phyloP scores from a whole-genome alignment of 495 filamentous ascomycete genomes.

The Penicillium fimorum region DNA sequence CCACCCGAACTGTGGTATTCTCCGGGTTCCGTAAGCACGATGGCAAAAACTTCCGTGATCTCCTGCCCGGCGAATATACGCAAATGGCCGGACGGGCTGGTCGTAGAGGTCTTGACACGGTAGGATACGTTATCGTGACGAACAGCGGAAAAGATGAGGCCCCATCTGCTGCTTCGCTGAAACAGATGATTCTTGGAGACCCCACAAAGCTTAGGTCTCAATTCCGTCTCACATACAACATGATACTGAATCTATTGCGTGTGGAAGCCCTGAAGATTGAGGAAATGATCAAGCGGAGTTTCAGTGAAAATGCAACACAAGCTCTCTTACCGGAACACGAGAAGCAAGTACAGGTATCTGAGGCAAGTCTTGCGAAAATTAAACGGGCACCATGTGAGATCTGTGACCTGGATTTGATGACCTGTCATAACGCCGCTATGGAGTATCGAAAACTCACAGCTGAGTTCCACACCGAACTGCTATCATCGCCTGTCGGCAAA shows the following conservation, averaged over 20 bases:
- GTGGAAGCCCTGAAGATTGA: slow-evolving; percentile 98
- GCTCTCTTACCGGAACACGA: slow-evolving; percentile 93
- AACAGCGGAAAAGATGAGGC: slow-evolving; percentile 81
- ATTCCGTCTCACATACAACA: slow-evolving; percentile 97
- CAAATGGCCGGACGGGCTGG: slow-evolving; percentile 98
- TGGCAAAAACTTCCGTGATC: slow-evolving; percentile 83
- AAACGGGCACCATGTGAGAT: slow-evolving; percentile 79
- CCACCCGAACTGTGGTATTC: slow-evolving; percentile 94
- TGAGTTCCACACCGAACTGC: slow-evolving; percentile 68
- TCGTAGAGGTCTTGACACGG: slow-evolving; percentile 84
- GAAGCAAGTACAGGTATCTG: slow-evolving; percentile 87
- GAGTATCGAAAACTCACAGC: slow-evolving; percentile 69
- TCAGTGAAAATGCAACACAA: slow-evolving; percentile 98
- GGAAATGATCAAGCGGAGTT: slow-evolving; percentile 99
- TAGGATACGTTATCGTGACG: slow-evolving; percentile 92
- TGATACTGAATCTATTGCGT: slow-evolving; percentile 94
- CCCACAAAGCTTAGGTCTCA: slow-evolving; percentile 94
- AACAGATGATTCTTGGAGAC: slow-evolving; percentile 93
- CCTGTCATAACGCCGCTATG: slow-evolving; percentile 77
- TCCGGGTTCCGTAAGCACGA: slow-evolving; percentile 97
- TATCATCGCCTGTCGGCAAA: slow-evolving; percentile 73
- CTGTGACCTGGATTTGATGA: slow-evolving; percentile 75
- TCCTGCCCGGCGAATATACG: slow-evolving; percentile 93
- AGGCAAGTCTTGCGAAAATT: slow-evolving; percentile 85
- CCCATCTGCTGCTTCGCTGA: slow-evolving; percentile 73